Conservation (phyloP, 306 rosid species). For the Dicorynia guianensis region DNA sequence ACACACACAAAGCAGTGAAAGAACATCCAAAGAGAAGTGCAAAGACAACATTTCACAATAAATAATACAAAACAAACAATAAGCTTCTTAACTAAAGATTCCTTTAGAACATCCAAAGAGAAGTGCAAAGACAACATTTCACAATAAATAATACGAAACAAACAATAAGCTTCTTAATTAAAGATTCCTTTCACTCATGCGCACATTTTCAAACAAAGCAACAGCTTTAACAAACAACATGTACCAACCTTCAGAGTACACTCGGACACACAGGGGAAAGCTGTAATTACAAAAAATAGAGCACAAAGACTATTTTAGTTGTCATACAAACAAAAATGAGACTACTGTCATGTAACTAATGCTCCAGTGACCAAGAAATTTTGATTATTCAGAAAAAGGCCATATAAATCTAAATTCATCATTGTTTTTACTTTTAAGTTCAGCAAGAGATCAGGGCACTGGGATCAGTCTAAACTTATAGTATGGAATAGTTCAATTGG, state of each 20-base stretch:
- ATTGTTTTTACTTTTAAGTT: conserved; percentile 2
- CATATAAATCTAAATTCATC: neutral
- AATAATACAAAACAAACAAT: neutral
- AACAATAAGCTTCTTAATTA: conserved; percentile 4
- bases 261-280: conserved; percentile 8
- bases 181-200: conserved; percentile 6
- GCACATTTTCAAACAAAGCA: conserved; percentile 24
- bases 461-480: neutral
- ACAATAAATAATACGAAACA: neutral
- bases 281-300: neutral
- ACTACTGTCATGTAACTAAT: neutral
- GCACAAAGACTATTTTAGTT: neutral
- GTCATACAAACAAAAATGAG: too few species aligned
- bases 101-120: too few species aligned
- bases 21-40: conserved; percentile 1
- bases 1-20: neutral
- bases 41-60: neutral
- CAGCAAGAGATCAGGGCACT: neutral
- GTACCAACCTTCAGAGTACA: conserved; percentile 8
- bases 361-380: neutral
- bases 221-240: conserved; percentile 13
- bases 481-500: neutral
- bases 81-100: neutral
- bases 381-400: neutral
- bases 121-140: conserved; percentile 8